phyloP scores from a whole-genome alignment of 2,329 filamentous ascomycete genomes.

The Alternaria gaisen region DNA sequence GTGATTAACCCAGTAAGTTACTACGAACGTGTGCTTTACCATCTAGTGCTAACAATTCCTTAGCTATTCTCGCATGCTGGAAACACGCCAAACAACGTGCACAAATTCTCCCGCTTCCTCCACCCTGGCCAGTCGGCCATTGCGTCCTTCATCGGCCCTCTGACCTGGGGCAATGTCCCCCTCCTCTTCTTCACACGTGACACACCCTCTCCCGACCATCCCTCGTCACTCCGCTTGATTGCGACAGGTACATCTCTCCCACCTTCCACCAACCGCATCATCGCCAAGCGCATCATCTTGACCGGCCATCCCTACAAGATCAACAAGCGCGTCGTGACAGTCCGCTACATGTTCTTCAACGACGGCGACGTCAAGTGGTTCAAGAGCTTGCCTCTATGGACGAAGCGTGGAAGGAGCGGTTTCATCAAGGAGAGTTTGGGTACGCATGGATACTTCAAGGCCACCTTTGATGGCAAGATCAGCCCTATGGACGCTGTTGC shows the following conservation, averaged over 20 bases:
- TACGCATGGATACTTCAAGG: constrained; percentile 99
- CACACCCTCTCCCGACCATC: constrained; percentile 45
- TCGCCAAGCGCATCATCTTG: constrained; percentile 92
- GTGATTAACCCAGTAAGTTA: constrained; percentile 74
- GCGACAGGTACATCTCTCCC: constrained; percentile 88
- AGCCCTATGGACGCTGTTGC: constrained; percentile 95
- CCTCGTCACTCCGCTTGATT: constrained; percentile 70
- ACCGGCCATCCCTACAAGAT: constrained; percentile 99
- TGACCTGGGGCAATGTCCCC: constrained; percentile 93
- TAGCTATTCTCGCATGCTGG: constrained; percentile 84
- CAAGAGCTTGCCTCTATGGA: constrained; percentile 95
- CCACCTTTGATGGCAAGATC: constrained; percentile 93
- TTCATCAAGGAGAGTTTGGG: constrained; percentile 94
- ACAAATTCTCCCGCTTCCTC: constrained; percentile 93
- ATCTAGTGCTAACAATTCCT: constrained; percentile 9
- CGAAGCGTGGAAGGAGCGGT: constrained; percentile 83
- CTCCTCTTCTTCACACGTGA: constrained; percentile 82
- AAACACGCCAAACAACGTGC: constrained; percentile 92
- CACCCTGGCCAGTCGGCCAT: constrained; percentile 91
- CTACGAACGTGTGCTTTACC: not conserved
- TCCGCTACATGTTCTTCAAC: constrained; percentile 99
- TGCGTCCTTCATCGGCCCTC: constrained; percentile 86
- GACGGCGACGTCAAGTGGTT: constrained; percentile 96
- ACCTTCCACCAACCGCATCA: constrained; percentile 76
- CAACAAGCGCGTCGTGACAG: constrained; percentile 95